phyloP scores from a whole-genome alignment of 306 rosid genomes.

The Pachyrhizus erosus region DNA sequence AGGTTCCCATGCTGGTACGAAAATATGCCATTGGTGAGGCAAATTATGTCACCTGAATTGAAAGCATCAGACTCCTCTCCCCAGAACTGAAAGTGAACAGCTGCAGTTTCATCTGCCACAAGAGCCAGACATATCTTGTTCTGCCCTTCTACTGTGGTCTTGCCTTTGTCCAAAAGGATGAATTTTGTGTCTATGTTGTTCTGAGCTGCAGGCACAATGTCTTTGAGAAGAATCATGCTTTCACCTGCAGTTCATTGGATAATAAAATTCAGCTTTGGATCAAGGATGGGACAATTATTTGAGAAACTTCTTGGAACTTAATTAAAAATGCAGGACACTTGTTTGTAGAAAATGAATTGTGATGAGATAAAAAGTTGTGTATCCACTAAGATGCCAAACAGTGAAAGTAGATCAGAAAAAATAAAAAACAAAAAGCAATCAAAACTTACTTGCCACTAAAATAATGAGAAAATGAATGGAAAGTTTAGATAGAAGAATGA shows the following conservation, averaged over 20 bases:
- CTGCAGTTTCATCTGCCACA: constrained; percentile 74
- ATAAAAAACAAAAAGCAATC: too few relatives aligned
- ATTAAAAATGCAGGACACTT: too few relatives aligned
- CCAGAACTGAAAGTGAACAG: constrained; percentile 86
- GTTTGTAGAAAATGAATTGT: too few relatives aligned
- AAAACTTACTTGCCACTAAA: too few relatives aligned
- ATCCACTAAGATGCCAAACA: too few relatives aligned
- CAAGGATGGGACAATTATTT: too few relatives aligned
- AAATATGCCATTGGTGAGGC: constrained; percentile 59
- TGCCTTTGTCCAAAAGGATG: constrained; percentile 75
- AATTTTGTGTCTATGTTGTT: constrained; percentile 79
- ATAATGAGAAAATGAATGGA: too few relatives aligned
- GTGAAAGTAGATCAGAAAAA: too few relatives aligned
- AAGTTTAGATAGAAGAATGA: too few relatives aligned
- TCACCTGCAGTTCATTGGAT: too few relatives aligned
- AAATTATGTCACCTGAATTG: constrained; percentile 60
- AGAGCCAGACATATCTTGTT: constrained; percentile 64
- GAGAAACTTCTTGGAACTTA: not conserved
- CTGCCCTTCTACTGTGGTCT: constrained; percentile 56
- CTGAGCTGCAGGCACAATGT: constrained; percentile 58
- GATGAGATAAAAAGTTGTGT: not conserved
- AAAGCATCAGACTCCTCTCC: constrained; percentile 70
- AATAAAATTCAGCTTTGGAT: too few relatives aligned
- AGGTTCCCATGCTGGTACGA: constrained; percentile 65
- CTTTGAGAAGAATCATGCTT: not conserved